Conservation (phyloP, 768 basidiomycete genomes). For the Kwoniella heveanensis region DNA sequence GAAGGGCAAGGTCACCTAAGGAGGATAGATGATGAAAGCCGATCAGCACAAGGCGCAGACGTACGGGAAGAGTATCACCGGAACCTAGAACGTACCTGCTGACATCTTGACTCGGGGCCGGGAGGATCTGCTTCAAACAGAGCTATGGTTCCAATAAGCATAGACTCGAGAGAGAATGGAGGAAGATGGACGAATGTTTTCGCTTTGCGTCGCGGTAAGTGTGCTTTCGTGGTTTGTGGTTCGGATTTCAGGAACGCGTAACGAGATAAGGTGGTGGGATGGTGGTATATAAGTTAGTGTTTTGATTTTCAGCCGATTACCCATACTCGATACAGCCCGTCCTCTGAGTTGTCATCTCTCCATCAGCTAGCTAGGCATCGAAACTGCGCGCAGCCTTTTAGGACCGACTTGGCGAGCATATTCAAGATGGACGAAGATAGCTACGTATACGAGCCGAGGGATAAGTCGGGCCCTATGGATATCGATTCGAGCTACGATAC, state of each 20-base stretch:
- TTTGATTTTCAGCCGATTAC: not conserved
- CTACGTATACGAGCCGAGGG: slow-evolving; percentile 28
- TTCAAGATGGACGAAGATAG: slow-evolving; percentile 16
- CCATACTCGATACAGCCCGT: too few relatives aligned
- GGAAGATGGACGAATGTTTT: not conserved
- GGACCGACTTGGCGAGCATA: too few relatives aligned
- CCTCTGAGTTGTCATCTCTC: too few relatives aligned
- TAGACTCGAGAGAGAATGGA: not conserved
- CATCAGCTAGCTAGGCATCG: too few relatives aligned
- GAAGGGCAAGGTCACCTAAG: slow-evolving; percentile 46
- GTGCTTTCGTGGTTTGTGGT: not conserved
- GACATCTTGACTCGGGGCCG: slow-evolving; percentile 19
- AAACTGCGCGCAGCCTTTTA: too few relatives aligned
- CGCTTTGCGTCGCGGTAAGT: not conserved
- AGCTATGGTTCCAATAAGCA: not conserved
- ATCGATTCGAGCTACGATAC: slow-evolving; percentile 35
- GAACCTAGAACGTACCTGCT: slow-evolving; percentile 24
- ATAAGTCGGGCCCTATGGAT: slow-evolving; percentile 47
- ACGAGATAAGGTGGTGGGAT: too few relatives aligned
- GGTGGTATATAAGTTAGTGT: too few relatives aligned
- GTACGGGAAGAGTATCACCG: too few relatives aligned
- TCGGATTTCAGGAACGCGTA: slow-evolving; percentile 17
- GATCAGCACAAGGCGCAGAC: too few relatives aligned
- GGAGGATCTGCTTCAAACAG: too few relatives aligned
- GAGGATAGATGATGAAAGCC: too few relatives aligned